Conservation (phyloP, 2,329 filamentous ascomycete genomes). For the Macrophomina pseudophaseolina region DNA sequence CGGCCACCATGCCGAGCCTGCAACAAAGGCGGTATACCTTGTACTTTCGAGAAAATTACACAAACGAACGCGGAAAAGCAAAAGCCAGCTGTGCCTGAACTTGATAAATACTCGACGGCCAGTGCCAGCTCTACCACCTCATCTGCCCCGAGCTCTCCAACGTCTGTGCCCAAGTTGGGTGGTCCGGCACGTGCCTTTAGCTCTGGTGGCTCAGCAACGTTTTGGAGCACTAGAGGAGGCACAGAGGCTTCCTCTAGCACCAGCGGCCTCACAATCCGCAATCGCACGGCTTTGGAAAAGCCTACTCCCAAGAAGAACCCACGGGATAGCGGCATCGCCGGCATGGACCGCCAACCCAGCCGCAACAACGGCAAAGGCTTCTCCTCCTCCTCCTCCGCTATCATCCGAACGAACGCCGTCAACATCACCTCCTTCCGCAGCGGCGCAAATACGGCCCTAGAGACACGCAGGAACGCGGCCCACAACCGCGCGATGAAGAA, state of each 20-base stretch:
- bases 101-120: background rate
- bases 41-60: slow-evolving; percentile 37
- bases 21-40: slow-evolving; percentile 34
- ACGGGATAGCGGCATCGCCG: background rate
- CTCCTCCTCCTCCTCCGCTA: background rate
- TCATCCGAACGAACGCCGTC: background rate
- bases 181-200: background rate
- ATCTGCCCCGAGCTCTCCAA: background rate
- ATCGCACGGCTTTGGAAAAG: background rate
- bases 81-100: background rate
- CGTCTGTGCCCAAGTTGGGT: no score
- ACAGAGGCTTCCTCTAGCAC: background rate
- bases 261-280: background rate
- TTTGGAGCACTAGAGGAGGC: no score
- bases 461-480: background rate
- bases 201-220: background rate
- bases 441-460: background rate
- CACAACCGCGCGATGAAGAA: background rate
- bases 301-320: background rate
- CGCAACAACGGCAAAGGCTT: background rate
- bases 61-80: slow-evolving; percentile 5
- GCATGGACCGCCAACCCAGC: background rate
- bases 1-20: slow-evolving; percentile 43
- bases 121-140: background rate
- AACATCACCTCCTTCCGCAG: background rate